Evolutionary conservation across 345 rosid genomes (phyloP), one percentile per base, ranked within the genome.

Genomic region (Eutrema yunnanense): DNA sequence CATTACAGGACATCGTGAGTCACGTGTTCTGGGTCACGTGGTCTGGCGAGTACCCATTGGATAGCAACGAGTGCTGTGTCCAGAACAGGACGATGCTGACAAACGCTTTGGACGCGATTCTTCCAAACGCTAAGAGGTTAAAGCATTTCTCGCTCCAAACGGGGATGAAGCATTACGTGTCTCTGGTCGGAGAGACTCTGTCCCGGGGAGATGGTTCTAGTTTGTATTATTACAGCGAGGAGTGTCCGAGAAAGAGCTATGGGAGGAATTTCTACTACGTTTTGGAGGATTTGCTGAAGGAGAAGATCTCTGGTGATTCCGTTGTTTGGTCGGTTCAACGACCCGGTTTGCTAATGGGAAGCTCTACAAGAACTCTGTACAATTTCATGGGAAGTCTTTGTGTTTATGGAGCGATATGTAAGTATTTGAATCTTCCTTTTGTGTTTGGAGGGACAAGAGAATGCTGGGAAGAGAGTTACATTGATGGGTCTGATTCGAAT

Each of bases 1-100:
- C 36, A 30, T 42, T 86, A 46, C 71, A 80, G 16, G 86, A 81
- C 10, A 77, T 65, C 63, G 86, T 83, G 81, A 93, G 90, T 33
- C 96, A 93, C 69, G 68, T 86, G 71, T 93, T 93, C 33, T 90
- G 96, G 97, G 73, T 90, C 76, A 89, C 98, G 42, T 90, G 98
- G 98, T 86, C 91, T 6, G 79, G 77, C 22, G 81, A 84, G 58
- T 84, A 67, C 65, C 88, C 90, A 4, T 69, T 81, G 14, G 92
- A 89, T 11, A 83, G 63, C 78, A 72, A 49, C n/a, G 83, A 86
- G 38, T 87, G 98, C 61, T 86, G 89, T 37, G 69, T 84, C 48
- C 90, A 85, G 80, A 93, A 93, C 83, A 75, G 66, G 82, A 72
- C 66, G 53, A 79, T 93, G 98, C 77, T 90, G 80, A 41, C 62